Percentiles rank a stretch among this genome's conserved stretches.
phyloP scores from a whole-genome alignment of 768 basidiomycete species.

The Cystofilobasidium macerans region DNA sequence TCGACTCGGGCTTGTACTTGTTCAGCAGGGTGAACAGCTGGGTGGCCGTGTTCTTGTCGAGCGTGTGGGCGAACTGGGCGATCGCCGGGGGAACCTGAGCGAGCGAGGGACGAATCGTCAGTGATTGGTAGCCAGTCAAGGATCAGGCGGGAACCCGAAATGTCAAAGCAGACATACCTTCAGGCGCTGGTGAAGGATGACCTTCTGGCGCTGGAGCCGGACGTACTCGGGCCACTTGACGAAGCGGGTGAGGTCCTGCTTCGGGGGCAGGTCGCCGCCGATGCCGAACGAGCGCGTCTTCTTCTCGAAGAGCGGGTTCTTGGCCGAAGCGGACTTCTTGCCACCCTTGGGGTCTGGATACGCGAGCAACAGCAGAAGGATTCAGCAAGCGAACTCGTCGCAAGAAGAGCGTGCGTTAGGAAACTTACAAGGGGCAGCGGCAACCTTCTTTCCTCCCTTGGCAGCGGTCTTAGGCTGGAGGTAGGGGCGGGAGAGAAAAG shows the following conservation, averaged over 20 bases:
- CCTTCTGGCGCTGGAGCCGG: slow-evolving; percentile 94
- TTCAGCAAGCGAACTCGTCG: not conserved
- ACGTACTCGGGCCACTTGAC: slow-evolving; percentile 99
- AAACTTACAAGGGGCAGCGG: slow-evolving; percentile 38
- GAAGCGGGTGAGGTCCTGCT: slow-evolving; percentile 85
- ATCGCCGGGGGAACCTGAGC: slow-evolving; percentile 78
- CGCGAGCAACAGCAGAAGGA: not conserved
- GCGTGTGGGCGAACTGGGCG: slow-evolving; percentile 83
- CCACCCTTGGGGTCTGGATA: slow-evolving; percentile 48
- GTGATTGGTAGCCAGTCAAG: not conserved
- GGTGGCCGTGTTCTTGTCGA: slow-evolving; percentile 98
- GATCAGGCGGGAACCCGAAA: not conserved
- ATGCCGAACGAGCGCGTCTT: slow-evolving; percentile 88
- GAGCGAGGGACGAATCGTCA: not conserved
- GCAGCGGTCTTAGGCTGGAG: slow-evolving; percentile 39
- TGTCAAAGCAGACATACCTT: slow-evolving; percentile 53
- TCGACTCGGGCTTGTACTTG: slow-evolving; percentile 70
- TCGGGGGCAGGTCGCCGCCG: slow-evolving; percentile 85
- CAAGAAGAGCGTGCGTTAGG: not conserved
- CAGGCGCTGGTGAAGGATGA: slow-evolving; percentile 91
- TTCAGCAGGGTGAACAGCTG: slow-evolving; percentile 96
- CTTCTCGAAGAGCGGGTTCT: slow-evolving; percentile 94
- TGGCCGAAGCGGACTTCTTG: slow-evolving; percentile 50
- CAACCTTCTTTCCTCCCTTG: slow-evolving; percentile 39
- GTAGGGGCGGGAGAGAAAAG: not conserved